Base-by-base conservation (phyloP, 192 early-diverging fungal genomes). In the Coemansia erecta region DNA sequence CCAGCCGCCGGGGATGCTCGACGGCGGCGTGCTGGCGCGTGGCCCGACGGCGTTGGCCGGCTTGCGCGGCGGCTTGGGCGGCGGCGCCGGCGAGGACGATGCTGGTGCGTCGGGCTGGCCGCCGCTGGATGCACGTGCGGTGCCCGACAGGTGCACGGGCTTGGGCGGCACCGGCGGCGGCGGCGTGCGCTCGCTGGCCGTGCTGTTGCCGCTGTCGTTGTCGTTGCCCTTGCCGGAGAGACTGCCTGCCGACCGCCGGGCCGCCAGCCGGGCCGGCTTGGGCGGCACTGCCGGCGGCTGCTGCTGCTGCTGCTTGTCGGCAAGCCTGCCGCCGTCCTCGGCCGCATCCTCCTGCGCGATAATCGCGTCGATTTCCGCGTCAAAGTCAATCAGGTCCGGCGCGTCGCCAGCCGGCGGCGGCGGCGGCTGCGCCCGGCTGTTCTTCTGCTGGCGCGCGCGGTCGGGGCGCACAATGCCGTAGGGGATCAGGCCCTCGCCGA, bases 151-250 rank as follows among this genome's bases (percentile, higher is more conserved):
- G 4, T 58, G 44, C 1, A n/a, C 26, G 2, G 75, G 75, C 47
- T 78, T 78, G 22, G 75, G 75, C 37, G 75, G 75, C 6, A 72
- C 58, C 9, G 60, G 67, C 13, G 73, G 73, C 15, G 71, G 60
- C 24, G 42, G 22, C 23, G 18, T 35, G 12, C 26, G 10, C 28
- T 8, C 31, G 22, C 17, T 37, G 18, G 0, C 17, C n/a, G 8
- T 21, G 42, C 17, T 8, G 35, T 17, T 8, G 4, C 18, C 17
- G 22, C 21, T 14, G 15, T 31, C 37, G 17, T 13, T 42, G 31
- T 35, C 47, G 26, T 31, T 28, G 24, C 44, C 44, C 26, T 39
- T 47, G 42, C 21, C 8, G 23, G 4, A 2, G 7, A 31, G 28
- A 7, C 7, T 31, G 52, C 17, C 24, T 24, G 39, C 2, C 28